Percentiles rank a stretch among this genome's conserved stretches.
These are phyloP conservation scores for Cladosporium halotolerans DNA, from an alignment of 2,329 filamentous ascomycete species.

Conservation along the genomic window DNA sequence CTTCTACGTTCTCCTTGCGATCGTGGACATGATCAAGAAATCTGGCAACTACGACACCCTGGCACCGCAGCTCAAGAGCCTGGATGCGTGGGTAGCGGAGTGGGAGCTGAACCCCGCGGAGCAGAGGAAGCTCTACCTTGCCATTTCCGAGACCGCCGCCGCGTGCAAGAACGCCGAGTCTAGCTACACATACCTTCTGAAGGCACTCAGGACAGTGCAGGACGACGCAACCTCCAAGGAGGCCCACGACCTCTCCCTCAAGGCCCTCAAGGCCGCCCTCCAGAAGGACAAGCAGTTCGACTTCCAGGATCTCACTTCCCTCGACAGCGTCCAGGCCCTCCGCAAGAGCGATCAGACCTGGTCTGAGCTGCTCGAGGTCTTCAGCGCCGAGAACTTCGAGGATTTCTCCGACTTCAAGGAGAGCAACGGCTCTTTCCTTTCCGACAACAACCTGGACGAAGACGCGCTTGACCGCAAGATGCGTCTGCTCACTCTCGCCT, in stretches of 20 bases:
- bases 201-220: conserved; percentile 69
- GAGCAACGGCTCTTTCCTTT: conserved; percentile 79
- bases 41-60: conserved; percentile 66
- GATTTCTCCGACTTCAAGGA: conserved; percentile 94
- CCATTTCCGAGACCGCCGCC: conserved; percentile 72
- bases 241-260: conserved; percentile 54
- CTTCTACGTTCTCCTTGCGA: conserved; percentile 84
- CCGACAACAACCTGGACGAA: conserved; percentile 65
- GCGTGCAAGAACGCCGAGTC: conserved; percentile 72
- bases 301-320: conserved; percentile 64
- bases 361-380: conserved; percentile 90
- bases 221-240: conserved; percentile 52
- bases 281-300: conserved; percentile 61
- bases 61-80: conserved; percentile 72
- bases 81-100: conserved; percentile 72
- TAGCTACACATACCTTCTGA: conserved; percentile 64
- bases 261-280: conserved; percentile 62
- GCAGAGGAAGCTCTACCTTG: conserved; percentile 75
- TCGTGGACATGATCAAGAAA: conserved; percentile 72
- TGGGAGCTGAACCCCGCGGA: conserved; percentile 83
- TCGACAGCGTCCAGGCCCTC: conserved; percentile 77
- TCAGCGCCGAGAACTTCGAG: conserved; percentile 87
- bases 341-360: conserved; percentile 76
- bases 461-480: conserved; percentile 85
- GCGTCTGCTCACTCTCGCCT: conserved; percentile 87